These are phyloP conservation scores for Xylariaceae sp. DNA, from an alignment of 2,329 filamentous ascomycete genomes.

Conservation along the genomic window DNA sequence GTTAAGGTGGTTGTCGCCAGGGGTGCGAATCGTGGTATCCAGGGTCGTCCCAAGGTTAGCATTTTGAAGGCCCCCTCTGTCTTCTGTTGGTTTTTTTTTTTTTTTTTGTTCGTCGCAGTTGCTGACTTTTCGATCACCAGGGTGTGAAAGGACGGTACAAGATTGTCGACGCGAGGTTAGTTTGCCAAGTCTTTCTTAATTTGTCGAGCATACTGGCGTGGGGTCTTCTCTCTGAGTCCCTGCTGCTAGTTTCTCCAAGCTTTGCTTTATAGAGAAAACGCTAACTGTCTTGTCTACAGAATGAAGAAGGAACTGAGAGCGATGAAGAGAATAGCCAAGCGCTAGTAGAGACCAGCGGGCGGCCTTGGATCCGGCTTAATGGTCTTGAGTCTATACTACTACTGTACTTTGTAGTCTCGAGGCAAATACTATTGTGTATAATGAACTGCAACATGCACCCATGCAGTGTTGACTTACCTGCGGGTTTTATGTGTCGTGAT, in stretches of 20 bases:
- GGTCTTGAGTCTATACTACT: not conserved
- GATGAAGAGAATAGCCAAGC: constrained; percentile 23
- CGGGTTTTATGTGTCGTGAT: too few relatives aligned
- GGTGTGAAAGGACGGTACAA: constrained; percentile 20
- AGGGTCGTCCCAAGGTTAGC: constrained; percentile 68
- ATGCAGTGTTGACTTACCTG: too few relatives aligned
- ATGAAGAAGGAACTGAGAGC: constrained; percentile 28
- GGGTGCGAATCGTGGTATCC: constrained; percentile 77
- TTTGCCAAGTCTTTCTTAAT: not conserved
- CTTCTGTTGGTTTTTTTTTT: not conserved
- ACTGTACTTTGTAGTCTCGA: too few relatives aligned
- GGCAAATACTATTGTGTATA: not conserved
- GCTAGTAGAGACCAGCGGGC: constrained; percentile 10
- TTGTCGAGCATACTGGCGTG: not conserved
- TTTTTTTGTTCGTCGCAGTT: not conserved
- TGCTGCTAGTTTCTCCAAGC: not conserved
- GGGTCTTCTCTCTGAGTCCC: not conserved
- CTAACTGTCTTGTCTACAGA: constrained; percentile 9
- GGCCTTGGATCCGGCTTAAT: not conserved
- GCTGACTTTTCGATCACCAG: constrained; percentile 6
- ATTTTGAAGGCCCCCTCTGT: not conserved
- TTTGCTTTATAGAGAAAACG: not conserved
- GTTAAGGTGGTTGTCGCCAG: constrained; percentile 86
- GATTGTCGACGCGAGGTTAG: constrained; percentile 21
- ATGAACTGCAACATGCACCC: not conserved